These are phyloP conservation scores for Cupressus sempervirens DNA, from an alignment of 75 land plant genomes.

Conservation along the genomic window DNA sequence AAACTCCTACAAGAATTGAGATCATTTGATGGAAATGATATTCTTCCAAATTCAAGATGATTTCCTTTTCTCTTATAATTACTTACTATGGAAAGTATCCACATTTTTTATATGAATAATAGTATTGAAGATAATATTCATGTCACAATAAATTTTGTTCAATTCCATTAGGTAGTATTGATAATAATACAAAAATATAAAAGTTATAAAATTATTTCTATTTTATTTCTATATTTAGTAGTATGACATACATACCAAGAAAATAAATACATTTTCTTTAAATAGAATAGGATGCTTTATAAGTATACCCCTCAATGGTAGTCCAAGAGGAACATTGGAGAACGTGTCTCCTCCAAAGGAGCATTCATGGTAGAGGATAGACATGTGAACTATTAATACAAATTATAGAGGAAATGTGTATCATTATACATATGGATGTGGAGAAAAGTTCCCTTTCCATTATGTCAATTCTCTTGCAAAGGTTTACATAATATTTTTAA, in stretches of 20 bases:
- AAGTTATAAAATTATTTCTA: background rate
- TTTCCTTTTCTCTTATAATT: background rate
- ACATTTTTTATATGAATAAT: too few relatives aligned
- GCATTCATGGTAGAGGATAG: constrained; percentile 74
- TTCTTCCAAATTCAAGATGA: constrained; percentile 70
- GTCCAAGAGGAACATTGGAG: constrained; percentile 48
- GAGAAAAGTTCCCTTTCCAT: constrained; percentile 70
- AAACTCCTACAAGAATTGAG: constrained; percentile 57
- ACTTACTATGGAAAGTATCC: too few relatives aligned
- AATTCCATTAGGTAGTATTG: too few relatives aligned
- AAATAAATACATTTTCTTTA: background rate
- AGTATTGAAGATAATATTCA: too few relatives aligned
- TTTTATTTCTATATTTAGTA: background rate
- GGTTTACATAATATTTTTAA: constrained; percentile 19
- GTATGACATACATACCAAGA: background rate
- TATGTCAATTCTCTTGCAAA: constrained; percentile 75
- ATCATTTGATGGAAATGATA: constrained; percentile 42
- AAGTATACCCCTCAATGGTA: constrained; percentile 73
- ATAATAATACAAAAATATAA: too few relatives aligned
- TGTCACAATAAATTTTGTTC: too few relatives aligned
- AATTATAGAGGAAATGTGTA: constrained; percentile 48
- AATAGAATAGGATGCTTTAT: constrained; percentile 63
- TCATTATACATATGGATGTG: constrained; percentile 77
- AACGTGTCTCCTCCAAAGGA: constrained; percentile 56
- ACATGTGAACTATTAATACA: constrained; percentile 82